These are phyloP conservation scores for Sarocladium kiliense DNA, from an alignment of 2,329 filamentous ascomycete species.

Conservation along the genomic window DNA sequence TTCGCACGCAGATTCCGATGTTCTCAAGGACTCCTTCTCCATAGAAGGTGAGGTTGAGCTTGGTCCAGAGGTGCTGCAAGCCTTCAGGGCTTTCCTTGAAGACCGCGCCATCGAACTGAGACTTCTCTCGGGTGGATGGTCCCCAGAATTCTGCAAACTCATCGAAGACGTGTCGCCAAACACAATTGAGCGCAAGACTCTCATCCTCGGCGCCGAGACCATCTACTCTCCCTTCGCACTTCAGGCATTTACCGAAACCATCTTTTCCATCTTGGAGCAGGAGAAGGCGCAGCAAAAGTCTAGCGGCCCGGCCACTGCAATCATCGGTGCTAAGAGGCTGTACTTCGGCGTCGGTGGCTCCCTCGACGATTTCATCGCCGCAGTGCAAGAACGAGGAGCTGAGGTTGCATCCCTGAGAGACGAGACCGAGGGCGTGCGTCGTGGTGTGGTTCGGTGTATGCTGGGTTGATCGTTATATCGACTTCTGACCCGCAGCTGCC, in stretches of 20 bases:
- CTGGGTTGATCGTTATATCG: conserved; percentile 19
- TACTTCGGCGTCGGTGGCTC: conserved; percentile 85
- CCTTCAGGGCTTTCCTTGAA: conserved; percentile 52
- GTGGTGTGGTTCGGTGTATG: conserved; percentile 52
- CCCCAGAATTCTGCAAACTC: conserved; percentile 55
- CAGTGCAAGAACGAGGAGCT: conserved; percentile 43
- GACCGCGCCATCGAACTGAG: conserved; percentile 49
- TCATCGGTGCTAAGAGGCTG: conserved; percentile 71
- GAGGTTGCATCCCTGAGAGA: conserved; percentile 47
- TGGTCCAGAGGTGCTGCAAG: conserved; percentile 48
- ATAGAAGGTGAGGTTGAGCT: conserved; percentile 60
- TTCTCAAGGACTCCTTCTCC: conserved; percentile 42
- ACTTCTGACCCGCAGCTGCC: background rate
- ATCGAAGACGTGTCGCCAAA: conserved; percentile 34
- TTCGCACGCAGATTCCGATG: conserved; percentile 28
- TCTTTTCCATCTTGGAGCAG: conserved; percentile 52
- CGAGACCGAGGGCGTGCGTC: conserved; percentile 55
- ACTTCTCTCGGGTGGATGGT: conserved; percentile 75
- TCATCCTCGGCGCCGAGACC: conserved; percentile 72
- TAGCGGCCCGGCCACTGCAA: conserved; percentile 47
- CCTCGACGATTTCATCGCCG: conserved; percentile 65
- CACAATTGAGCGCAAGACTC: conserved; percentile 23
- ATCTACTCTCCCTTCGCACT: conserved; percentile 76
- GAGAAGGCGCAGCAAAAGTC: conserved; percentile 24
- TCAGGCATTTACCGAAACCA: conserved; percentile 60